phyloP scores from a whole-genome alignment of 2,329 filamentous ascomycete species.

The Neofusicoccum sp. region DNA sequence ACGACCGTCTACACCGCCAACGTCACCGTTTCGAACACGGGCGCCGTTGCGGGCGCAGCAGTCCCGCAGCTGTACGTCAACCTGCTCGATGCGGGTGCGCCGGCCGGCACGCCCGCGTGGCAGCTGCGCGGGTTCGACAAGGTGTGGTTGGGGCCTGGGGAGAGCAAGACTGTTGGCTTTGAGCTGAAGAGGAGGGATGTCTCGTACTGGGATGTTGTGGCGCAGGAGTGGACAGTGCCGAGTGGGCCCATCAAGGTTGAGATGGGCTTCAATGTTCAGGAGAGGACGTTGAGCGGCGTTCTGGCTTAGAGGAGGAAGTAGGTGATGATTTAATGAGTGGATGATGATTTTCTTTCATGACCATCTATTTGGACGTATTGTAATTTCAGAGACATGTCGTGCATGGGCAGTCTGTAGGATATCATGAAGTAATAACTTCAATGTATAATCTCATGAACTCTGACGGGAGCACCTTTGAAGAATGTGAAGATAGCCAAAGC shows the following conservation, averaged over 20 bases:
- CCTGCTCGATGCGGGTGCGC: constrained; percentile 33
- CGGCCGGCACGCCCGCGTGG: constrained; percentile 46
- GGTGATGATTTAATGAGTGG: not conserved
- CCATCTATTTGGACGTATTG: no score
- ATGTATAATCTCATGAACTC: not conserved
- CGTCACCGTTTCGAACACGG: constrained; percentile 53
- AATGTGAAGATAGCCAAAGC: no score
- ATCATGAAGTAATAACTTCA: not conserved
- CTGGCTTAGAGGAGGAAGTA: not conserved
- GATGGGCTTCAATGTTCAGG: constrained; percentile 23
- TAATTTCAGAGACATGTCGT: not conserved
- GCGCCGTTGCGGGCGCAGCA: constrained; percentile 46
- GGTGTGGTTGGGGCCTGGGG: constrained; percentile 42
- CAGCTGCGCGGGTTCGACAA: constrained; percentile 51
- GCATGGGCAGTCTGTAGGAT: not conserved
- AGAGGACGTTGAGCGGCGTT: not conserved
- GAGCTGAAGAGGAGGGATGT: constrained; percentile 49
- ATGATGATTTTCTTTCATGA: not conserved
- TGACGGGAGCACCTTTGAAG: no score
- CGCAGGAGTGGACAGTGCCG: constrained; percentile 44
- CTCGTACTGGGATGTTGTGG: constrained; percentile 48
- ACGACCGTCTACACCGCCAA: constrained; percentile 44
- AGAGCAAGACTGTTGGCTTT: constrained; percentile 45
- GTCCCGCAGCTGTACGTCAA: constrained; percentile 59
- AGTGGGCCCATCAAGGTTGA: constrained; percentile 21